Evolutionary conservation across 2,329 filamentous ascomycete genomes (phyloP).

Genomic region (Scedosporium minutisporum): DNA sequence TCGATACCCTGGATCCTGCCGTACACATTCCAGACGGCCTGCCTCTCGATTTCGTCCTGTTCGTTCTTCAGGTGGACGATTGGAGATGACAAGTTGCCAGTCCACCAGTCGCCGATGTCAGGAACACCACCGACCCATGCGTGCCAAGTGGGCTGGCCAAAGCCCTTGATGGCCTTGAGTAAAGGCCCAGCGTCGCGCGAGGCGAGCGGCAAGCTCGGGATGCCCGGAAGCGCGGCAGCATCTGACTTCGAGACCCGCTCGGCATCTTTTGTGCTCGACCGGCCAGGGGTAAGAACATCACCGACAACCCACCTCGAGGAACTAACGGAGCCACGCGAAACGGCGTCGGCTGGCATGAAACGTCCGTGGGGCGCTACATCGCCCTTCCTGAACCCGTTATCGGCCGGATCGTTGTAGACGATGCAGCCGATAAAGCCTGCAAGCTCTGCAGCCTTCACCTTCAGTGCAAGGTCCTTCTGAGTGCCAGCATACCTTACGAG

Average conservation of each 20-base stretch:
- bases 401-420: slow-evolving; percentile 82
- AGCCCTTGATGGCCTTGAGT: slow-evolving; percentile 64
- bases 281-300: slow-evolving; percentile 86
- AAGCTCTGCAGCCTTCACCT: slow-evolving; percentile 81
- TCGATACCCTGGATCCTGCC: slow-evolving; percentile 78
- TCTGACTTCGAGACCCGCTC: slow-evolving; percentile 61
- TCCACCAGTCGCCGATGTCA: slow-evolving; percentile 72
- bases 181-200: slow-evolving; percentile 82
- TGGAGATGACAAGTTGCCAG: slow-evolving; percentile 66
- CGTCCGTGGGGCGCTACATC: slow-evolving; percentile 65
- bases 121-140: slow-evolving; percentile 72
- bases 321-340: slow-evolving; percentile 74
- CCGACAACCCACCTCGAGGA: slow-evolving; percentile 76
- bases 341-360: slow-evolving; percentile 71
- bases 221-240: slow-evolving; percentile 63
- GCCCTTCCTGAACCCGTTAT: slow-evolving; percentile 72
- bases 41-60: slow-evolving; percentile 72
- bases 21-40: slow-evolving; percentile 88
- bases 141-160: slow-evolving; percentile 58
- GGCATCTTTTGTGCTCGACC: slow-evolving; percentile 58
- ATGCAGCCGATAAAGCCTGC: slow-evolving; percentile 81
- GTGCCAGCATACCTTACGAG: slow-evolving; percentile 73
- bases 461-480: slow-evolving; percentile 63
- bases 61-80: slow-evolving; percentile 74
- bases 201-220: slow-evolving; percentile 81